phyloP scores from a whole-genome alignment of 1,139 yeast genomes.

The Candida sanyaensis region DNA sequence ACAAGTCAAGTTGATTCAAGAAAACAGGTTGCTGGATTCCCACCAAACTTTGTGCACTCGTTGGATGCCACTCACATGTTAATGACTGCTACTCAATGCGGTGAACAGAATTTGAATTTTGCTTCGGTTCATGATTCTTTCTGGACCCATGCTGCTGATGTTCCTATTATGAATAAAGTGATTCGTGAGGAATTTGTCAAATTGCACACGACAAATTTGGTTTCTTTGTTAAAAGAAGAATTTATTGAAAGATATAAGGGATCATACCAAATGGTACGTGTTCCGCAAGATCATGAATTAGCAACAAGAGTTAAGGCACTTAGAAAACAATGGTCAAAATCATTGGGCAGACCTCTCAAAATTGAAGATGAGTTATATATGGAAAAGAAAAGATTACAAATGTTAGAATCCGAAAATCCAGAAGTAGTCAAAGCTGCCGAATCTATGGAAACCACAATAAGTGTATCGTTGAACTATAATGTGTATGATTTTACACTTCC shows the following conservation, averaged over 20 bases:
- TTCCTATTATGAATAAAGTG: constrained; percentile 68
- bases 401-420: constrained; percentile 56
- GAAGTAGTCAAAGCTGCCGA: constrained; percentile 52
- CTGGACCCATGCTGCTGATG: constrained; percentile 95
- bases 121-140: constrained; percentile 98
- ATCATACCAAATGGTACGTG: constrained; percentile 59
- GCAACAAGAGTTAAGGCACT: constrained; percentile 53
- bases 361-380: constrained; percentile 72
- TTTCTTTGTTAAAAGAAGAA: constrained; percentile 71
- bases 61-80: constrained; percentile 97
- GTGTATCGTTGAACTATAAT: constrained; percentile 53
- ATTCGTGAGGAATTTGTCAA: constrained; percentile 80
- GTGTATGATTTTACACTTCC: constrained; percentile 22
- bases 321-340: constrained; percentile 50
- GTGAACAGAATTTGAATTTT: constrained; percentile 67
- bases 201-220: constrained; percentile 72
- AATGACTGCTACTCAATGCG: constrained; percentile 80
- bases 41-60: constrained; percentile 95
- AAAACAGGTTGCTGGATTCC: constrained; percentile 90
- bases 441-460: constrained; percentile 71
- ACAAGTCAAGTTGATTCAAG: constrained; percentile 82
- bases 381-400: constrained; percentile 63
- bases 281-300: constrained; percentile 55
- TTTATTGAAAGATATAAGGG: constrained; percentile 79
- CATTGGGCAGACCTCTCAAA: constrained; percentile 59